Percentiles rank a stretch among this genome's conserved stretches.
These are phyloP conservation scores for Xylariaceae sp. DNA, from an alignment of 2,329 filamentous ascomycete species.

Conservation along the genomic window DNA sequence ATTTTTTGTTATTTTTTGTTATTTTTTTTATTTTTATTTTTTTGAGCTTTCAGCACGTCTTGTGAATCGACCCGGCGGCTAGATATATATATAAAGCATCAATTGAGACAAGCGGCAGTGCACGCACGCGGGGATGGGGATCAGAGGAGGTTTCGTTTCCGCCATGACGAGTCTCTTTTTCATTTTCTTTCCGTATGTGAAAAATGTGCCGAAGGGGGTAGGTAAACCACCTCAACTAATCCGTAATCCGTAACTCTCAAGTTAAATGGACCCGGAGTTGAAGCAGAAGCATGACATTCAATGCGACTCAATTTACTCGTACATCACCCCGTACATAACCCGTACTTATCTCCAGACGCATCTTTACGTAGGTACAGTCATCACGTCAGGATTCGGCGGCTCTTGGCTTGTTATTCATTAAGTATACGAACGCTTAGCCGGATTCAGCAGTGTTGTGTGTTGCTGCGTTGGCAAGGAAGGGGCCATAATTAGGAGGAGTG, in stretches of 20 bases:
- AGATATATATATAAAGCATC: background rate
- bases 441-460: slow-evolving; percentile 27
- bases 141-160: too few relatives aligned
- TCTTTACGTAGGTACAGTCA: background rate
- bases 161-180: background rate
- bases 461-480: slow-evolving; percentile 23
- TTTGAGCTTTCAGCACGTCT: background rate
- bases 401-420: background rate
- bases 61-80: background rate
- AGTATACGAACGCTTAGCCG: slow-evolving; percentile 22
- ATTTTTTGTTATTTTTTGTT: too few relatives aligned
- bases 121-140: background rate
- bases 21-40: too few relatives aligned
- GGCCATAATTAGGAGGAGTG: slow-evolving; percentile 12
- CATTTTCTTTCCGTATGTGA: too few relatives aligned
- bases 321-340: background rate
- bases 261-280: too few relatives aligned
- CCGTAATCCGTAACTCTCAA: too few relatives aligned
- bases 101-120: background rate
- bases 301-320: too few relatives aligned
- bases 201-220: background rate
- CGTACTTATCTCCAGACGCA: background rate
- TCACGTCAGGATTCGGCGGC: background rate
- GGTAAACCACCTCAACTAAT: too few relatives aligned
- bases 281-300: too few relatives aligned